Evolutionary conservation across 2,329 filamentous ascomycete genomes (phyloP), one percentile per base, ranked within the genome.

Genomic region (Lachnellula subtilissima): DNA sequence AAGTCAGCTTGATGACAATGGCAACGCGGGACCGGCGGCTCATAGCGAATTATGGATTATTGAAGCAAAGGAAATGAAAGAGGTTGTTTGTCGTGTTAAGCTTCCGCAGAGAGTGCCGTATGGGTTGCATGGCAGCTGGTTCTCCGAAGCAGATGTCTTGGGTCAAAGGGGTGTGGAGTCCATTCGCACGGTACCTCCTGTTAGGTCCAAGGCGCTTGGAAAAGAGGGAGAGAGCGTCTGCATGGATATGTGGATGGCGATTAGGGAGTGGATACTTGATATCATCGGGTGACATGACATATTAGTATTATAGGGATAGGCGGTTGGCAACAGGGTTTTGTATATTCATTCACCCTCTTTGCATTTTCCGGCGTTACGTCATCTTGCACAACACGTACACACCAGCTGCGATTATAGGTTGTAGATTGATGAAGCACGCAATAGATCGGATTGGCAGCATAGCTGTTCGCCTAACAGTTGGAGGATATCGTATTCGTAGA

Each of bases 51-150:
- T 89, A 0, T 90, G 86, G 86, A 74, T 89, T 14, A 76, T 89
- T 32, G 79, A 89, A 64, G 86, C 85, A 0, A 78, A 67, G 57
- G 74, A 75, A 2, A 89, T 90, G 85, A 74, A 67, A 23, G 75
- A 82, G 3, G 73, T 89, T 0, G 75, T 87, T 3, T 82, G 78
- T 5, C 78, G 75, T 56, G 75, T 89, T 3, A 70, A 71, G 19
- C 70, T 90, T 36, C 85, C 85, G 2, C 85, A 87, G 61, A 71
- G 86, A 12, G 85, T 89, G 0, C 85, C 86, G 0, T 89, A 89
- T 63, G 86, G 86, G 0, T 69, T 89, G 49, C 86, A 87, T 65
- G 84, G 83, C 4, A 75, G 74, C 6, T 87, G 83, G 81, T 85
- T 86, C 53, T 71, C 74, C 0, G 76, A 80, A 54, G 72, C 76